A percentile compares a stretch with the other conserved stretches of the same genome.
These are phyloP conservation scores for Aspergillus luchuensis DNA, from an alignment of 2,329 filamentous ascomycete species.

Conservation along the genomic window DNA sequence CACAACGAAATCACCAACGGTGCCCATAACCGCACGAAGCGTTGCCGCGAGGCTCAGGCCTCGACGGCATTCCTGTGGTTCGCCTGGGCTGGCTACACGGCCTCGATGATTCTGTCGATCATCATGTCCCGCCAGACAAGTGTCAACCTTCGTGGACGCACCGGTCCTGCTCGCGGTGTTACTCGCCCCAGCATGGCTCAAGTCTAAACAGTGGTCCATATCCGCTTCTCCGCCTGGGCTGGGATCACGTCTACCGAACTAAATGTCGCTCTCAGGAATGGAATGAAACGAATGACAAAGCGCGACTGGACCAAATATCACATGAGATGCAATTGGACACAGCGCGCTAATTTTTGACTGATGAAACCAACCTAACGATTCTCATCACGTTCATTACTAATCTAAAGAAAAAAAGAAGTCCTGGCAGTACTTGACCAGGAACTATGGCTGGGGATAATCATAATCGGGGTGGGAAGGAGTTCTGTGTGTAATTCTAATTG, in stretches of 20 bases:
- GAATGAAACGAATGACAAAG: neutral
- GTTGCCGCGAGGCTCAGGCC: slow-evolving; percentile 56
- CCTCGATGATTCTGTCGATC: slow-evolving; percentile 44
- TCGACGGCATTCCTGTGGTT: slow-evolving; percentile 56
- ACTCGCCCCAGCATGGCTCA: slow-evolving; percentile 47
- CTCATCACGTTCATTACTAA: neutral
- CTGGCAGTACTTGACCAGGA: neutral
- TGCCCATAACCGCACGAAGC: slow-evolving; percentile 37
- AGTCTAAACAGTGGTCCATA: slow-evolving; percentile 35
- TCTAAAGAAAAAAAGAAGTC: neutral
- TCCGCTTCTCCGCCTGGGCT: neutral
- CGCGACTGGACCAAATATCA: neutral
- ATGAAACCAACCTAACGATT: neutral
- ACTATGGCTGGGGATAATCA: neutral
- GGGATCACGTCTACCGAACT: neutral
- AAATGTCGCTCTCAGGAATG: neutral
- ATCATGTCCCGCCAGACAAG: slow-evolving; percentile 37
- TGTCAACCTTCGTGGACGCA: slow-evolving; percentile 37
- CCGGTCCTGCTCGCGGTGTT: slow-evolving; percentile 33
- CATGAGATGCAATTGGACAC: neutral
- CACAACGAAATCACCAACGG: slow-evolving; percentile 51
- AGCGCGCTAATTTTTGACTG: neutral
- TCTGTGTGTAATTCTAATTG: neutral
- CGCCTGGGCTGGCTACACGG: slow-evolving; percentile 48
- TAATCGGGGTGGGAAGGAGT: neutral